phyloP scores from a whole-genome alignment of 208 protist species.

The Leptomonas pyrrhocoris region DNA sequence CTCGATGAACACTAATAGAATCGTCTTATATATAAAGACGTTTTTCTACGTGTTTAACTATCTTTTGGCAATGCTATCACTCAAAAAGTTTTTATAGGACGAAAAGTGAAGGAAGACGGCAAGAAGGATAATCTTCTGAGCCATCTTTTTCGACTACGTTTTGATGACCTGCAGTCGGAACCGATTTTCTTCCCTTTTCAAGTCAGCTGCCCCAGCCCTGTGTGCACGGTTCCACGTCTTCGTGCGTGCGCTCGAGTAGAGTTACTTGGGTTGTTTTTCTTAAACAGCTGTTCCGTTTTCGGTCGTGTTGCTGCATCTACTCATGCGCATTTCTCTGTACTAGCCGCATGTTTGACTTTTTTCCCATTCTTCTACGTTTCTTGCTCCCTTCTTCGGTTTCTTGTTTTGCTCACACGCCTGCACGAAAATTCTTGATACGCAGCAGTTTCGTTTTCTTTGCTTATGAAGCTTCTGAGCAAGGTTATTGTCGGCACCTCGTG shows the following conservation, averaged over 20 bases:
- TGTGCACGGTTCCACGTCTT: no score
- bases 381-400: constrained; percentile 7
- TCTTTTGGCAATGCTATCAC: no score
- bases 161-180: no score
- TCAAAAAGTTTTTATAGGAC: no score
- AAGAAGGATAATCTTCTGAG: no score
- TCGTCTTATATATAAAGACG: not conserved
- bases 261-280: not conserved
- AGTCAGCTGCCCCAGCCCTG: no score
- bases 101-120: no score
- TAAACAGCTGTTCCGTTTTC: not conserved
- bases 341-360: no score
- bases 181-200: no score
- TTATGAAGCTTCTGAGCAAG: constrained; percentile 49
- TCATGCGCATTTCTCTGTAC: not conserved
- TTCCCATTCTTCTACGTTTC: no score
- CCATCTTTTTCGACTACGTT: no score
- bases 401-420: not conserved
- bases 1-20: not conserved
- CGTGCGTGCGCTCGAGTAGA: no score
- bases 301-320: not conserved
- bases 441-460: constrained; percentile 1
- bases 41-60: not conserved
- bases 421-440: not conserved
- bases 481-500: constrained; percentile 60